Evolutionary conservation across 306 rosid species (phyloP).

Genomic region (Gastrolobium bilobum): DNA sequence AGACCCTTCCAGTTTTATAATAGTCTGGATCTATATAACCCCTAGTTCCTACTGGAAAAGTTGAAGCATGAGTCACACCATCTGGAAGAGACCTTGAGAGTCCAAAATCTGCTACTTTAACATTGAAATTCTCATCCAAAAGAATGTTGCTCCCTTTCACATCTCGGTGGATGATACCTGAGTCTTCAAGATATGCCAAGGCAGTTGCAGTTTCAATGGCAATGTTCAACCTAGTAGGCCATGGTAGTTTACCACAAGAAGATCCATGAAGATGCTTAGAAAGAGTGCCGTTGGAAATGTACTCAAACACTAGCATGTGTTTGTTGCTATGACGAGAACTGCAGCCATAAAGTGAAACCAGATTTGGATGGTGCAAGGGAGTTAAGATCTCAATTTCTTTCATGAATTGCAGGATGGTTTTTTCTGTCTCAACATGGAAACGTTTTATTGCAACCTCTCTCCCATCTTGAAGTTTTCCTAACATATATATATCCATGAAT

Average conservation of each 20-base stretch:
- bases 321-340: conserved; percentile 55
- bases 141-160: conserved; percentile 71
- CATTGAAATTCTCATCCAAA: conserved; percentile 58
- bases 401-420: conserved; percentile 67
- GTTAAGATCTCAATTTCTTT: conserved; percentile 64
- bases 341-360: conserved; percentile 70
- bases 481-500: too few species aligned
- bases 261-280: conserved; percentile 64
- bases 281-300: conserved; percentile 68
- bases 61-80: conserved; percentile 29
- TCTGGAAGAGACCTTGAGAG: conserved; percentile 68
- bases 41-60: conserved; percentile 37
- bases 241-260: conserved; percentile 35
- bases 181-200: conserved; percentile 70
- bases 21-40: conserved; percentile 76
- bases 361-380: conserved; percentile 60
- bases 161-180: conserved; percentile 77
- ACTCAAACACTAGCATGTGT: conserved; percentile 72
- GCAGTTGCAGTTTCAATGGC: conserved; percentile 73
- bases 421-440: conserved; percentile 56
- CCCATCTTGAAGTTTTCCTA: conserved; percentile 72
- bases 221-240: conserved; percentile 66
- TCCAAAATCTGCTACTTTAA: conserved; percentile 79
- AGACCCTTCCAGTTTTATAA: conserved; percentile 58
- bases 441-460: conserved; percentile 69